These are phyloP conservation scores for Boletus patriciae DNA, from an alignment of 768 basidiomycete genomes.

Conservation along the genomic window DNA sequence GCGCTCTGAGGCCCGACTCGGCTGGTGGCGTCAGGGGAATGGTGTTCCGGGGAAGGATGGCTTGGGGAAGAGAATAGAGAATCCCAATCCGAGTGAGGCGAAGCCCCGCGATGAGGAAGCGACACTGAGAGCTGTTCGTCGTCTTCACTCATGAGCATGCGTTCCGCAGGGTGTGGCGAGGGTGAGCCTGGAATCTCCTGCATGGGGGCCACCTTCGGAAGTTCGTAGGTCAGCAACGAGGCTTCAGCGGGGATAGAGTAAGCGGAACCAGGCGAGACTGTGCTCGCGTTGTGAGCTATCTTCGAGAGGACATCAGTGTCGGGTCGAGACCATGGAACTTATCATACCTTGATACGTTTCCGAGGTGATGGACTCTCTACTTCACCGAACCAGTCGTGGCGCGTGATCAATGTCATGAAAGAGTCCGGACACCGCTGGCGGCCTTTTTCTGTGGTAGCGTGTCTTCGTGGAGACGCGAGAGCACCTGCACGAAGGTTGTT, in stretches of 20 bases:
- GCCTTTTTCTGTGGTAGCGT: neutral
- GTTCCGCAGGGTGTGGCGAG: neutral
- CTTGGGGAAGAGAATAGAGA: constrained; percentile 24
- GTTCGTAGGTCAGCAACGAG: neutral
- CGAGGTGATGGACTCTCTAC: constrained; percentile 30
- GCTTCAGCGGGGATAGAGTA: neutral
- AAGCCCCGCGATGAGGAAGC: neutral
- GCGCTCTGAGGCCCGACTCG: neutral
- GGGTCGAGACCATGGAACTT: neutral
- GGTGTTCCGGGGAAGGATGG: neutral
- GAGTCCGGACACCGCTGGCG: neutral
- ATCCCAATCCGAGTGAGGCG: constrained; percentile 11
- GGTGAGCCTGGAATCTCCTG: neutral
- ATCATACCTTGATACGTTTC: constrained; percentile 39
- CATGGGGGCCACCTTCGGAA: neutral
- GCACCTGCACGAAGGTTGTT: neutral
- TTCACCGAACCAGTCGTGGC: constrained; percentile 9
- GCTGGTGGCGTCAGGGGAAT: neutral
- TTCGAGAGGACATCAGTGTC: constrained; percentile 17
- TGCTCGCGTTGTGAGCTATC: constrained; percentile 15
- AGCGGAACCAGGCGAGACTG: neutral
- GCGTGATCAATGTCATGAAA: neutral
- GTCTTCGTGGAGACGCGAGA: constrained; percentile 2
- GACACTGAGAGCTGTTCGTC: neutral
- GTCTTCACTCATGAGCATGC: neutral